A percentile compares a stretch with the other conserved stretches of the same genome.
phyloP scores from a whole-genome alignment of 2,329 filamentous ascomycete genomes.

The Pyricularia pennisetigena region DNA sequence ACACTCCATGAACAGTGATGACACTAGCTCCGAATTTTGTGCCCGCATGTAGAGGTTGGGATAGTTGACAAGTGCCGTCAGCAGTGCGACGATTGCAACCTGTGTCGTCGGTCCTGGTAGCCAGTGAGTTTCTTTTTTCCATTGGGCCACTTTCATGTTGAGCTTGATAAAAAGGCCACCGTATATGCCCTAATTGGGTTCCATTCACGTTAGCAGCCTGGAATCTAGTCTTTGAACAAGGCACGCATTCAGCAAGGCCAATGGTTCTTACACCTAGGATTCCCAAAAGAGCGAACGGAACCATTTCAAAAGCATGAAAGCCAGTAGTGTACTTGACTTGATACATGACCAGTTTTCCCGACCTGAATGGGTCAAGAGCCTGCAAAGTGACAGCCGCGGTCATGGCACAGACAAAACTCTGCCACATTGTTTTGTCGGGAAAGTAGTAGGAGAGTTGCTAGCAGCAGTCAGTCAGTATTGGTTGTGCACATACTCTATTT shows the following conservation, averaged over 20 bases:
- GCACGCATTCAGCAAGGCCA: neutral
- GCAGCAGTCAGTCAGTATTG: slow-evolving; percentile 7
- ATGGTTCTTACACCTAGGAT: slow-evolving; percentile 56
- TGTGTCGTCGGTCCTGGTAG: slow-evolving; percentile 69
- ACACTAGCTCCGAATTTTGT: slow-evolving; percentile 84
- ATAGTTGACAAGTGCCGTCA: slow-evolving; percentile 87
- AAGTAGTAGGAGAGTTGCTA: slow-evolving; percentile 94
- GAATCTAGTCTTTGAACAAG: neutral
- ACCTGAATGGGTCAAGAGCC: slow-evolving; percentile 87
- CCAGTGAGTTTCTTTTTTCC: slow-evolving; percentile 59
- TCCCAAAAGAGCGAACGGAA: slow-evolving; percentile 80
- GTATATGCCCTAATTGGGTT: slow-evolving; percentile 58
- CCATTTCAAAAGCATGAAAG: slow-evolving; percentile 91
- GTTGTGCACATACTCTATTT: neutral
- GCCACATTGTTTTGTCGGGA: slow-evolving; percentile 99
- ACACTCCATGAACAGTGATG: slow-evolving; percentile 87
- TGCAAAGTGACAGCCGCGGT: slow-evolving; percentile 92
- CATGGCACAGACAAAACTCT: slow-evolving; percentile 98
- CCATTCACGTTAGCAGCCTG: neutral
- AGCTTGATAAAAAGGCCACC: slow-evolving; percentile 90
- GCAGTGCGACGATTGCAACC: slow-evolving; percentile 65
- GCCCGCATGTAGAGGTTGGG: slow-evolving; percentile 95
- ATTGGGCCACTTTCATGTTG: slow-evolving; percentile 78
- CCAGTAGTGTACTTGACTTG: slow-evolving; percentile 86
- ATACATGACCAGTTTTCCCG: slow-evolving; percentile 90